A percentile compares a stretch with the other conserved stretches of the same genome.
These are phyloP conservation scores for Saccharomycopsis javanensis DNA, from an alignment of 805 yeast genomes.

Conservation along the genomic window DNA sequence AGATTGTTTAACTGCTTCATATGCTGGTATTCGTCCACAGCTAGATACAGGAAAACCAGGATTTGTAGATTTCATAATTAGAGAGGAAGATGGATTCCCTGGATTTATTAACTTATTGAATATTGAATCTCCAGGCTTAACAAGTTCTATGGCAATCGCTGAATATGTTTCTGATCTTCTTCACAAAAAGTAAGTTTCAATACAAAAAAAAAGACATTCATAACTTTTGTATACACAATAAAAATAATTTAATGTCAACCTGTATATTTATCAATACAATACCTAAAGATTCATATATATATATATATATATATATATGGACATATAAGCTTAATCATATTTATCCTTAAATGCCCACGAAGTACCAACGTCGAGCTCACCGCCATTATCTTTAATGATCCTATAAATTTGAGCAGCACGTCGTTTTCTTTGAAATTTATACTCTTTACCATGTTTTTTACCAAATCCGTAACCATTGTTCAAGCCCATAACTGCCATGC, in stretches of 20 bases:
- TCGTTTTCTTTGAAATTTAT: slow-evolving; percentile 13
- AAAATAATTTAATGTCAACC: not conserved
- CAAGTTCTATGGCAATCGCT: slow-evolving; percentile 75
- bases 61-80: slow-evolving; percentile 67
- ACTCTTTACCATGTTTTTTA: slow-evolving; percentile 13
- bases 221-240: not conserved
- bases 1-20: slow-evolving; percentile 49
- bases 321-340: slow-evolving; percentile 10
- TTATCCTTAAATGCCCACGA: slow-evolving; percentile 19
- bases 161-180: slow-evolving; percentile 42
- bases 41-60: slow-evolving; percentile 36
- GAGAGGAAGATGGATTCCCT: slow-evolving; percentile 58
- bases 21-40: slow-evolving; percentile 82
- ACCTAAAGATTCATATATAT: not conserved
- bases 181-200: not conserved
- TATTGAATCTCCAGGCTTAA: slow-evolving; percentile 86
- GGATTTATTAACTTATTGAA: slow-evolving; percentile 77
- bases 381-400: slow-evolving; percentile 16
- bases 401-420: slow-evolving; percentile 17
- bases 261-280: not conserved
- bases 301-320: not conserved
- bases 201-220: not conserved
- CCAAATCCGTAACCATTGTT: slow-evolving; percentile 19
- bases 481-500: slow-evolving; percentile 16
- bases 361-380: slow-evolving; percentile 14